phyloP scores from a whole-genome alignment of 139 green algal species.

The Haematococcus lacustris region DNA sequence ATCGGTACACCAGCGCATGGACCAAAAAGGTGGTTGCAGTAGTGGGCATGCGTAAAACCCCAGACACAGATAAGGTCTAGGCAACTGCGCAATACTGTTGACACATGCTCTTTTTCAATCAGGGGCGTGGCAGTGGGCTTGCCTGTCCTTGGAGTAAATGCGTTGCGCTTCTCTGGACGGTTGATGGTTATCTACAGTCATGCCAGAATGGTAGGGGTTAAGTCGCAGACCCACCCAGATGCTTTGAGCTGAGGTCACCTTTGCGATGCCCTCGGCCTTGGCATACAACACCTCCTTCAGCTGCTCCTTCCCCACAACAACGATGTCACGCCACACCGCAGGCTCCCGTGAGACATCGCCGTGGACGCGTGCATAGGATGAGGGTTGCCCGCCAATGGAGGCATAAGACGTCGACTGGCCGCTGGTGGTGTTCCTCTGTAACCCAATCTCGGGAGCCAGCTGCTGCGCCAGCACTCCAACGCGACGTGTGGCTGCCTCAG shows the following conservation, averaged over 20 bases:
- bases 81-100: too few species aligned
- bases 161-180: conserved; percentile 85
- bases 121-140: not conserved
- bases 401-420: not conserved
- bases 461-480: not conserved
- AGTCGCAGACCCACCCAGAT: not conserved
- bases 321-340: conserved; percentile 48
- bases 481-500: too few species aligned
- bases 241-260: conserved; percentile 34
- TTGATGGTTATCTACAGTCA: conserved; percentile 94
- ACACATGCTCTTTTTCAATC: too few species aligned
- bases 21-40: too few species aligned
- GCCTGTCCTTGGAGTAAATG: conserved; percentile 89
- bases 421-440: not conserved
- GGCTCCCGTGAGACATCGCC: conserved; percentile 57
- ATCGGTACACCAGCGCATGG: too few species aligned
- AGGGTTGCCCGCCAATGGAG: conserved; percentile 2
- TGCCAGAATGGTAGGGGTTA: not conserved
- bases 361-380: conserved; percentile 70
- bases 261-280: conserved; percentile 88
- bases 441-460: not conserved
- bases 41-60: too few species aligned
- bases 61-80: too few species aligned
- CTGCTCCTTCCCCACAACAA: conserved; percentile 34
- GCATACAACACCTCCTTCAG: conserved; percentile 82